These are phyloP conservation scores for Saturnispora zaruensis DNA, from an alignment of 805 yeast species.

Conservation along the genomic window DNA sequence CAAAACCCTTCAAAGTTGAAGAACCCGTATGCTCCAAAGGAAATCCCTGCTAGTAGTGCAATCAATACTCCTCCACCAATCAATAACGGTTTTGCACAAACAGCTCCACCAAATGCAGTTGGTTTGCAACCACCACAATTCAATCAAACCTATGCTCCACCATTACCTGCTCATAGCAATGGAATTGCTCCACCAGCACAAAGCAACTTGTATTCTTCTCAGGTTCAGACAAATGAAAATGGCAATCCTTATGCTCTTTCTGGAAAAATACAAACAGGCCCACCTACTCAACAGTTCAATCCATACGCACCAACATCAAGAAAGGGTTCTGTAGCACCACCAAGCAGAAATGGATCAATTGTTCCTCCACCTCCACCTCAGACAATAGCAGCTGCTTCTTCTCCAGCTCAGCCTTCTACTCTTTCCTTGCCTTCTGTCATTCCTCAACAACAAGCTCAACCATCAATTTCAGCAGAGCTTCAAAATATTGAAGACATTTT, in stretches of 20 bases:
- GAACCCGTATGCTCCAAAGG: slow-evolving; percentile 29
- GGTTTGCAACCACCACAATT: background rate
- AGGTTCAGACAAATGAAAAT: background rate
- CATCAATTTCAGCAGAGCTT: slow-evolving; percentile 49
- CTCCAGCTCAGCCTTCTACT: background rate
- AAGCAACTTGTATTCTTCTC: background rate
- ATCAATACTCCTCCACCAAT: slow-evolving; percentile 8
- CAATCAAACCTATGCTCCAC: slow-evolving; percentile 4
- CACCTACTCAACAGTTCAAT: background rate
- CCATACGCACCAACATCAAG: background rate
- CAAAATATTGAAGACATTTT: slow-evolving; percentile 53
- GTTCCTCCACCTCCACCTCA: slow-evolving; percentile 13
- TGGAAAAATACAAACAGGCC: slow-evolving; percentile 3
- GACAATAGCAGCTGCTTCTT: background rate
- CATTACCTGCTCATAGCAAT: slow-evolving; percentile 10
- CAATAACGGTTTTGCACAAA: slow-evolving; percentile 9
- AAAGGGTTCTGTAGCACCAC: background rate
- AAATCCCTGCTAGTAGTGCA: slow-evolving; percentile 20
- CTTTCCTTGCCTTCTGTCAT: background rate
- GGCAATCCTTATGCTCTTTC: slow-evolving; percentile 13
- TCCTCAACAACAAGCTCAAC: background rate
- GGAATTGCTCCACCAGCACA: slow-evolving; percentile 14
- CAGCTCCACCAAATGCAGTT: slow-evolving; percentile 1
- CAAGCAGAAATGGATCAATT: background rate
- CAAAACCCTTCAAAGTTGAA: slow-evolving; percentile 18